Percentiles rank a stretch among this genome's conserved stretches.
Conservation (phyloP, 352 stramenopile genomes). For the Phytophthora hybrid region DNA sequence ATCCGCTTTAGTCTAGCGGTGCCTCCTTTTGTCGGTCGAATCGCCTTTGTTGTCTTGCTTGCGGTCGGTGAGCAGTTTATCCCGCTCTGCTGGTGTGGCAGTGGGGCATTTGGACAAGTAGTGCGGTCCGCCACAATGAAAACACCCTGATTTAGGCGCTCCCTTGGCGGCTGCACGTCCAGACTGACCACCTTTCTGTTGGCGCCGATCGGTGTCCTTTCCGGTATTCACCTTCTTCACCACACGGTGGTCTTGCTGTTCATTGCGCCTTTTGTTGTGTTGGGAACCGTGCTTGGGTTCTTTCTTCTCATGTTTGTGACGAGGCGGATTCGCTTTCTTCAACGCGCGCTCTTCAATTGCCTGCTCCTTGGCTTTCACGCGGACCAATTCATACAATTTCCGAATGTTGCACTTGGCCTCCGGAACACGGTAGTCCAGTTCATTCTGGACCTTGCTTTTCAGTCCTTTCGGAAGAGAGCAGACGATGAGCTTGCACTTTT, state of each 20-base stretch:
- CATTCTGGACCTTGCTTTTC: neutral
- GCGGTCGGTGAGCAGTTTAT: neutral
- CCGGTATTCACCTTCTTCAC: neutral
- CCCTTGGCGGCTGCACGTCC: neutral
- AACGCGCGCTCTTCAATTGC: slow-evolving; percentile 10
- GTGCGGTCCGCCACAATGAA: slow-evolving; percentile 17
- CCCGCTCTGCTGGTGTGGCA: neutral
- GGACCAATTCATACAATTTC: slow-evolving; percentile 18
- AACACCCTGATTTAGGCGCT: slow-evolving; percentile 20
- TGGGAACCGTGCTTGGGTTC: neutral
- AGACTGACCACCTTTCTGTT: slow-evolving; percentile 1
- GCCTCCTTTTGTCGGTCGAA: neutral
- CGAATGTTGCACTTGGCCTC: slow-evolving; percentile 4
- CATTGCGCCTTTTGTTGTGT: neutral
- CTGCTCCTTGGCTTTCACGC: slow-evolving; percentile 4
- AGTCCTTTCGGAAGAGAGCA: neutral
- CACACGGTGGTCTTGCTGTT: neutral
- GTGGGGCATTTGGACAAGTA: slow-evolving; percentile 12
- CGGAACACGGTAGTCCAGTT: neutral
- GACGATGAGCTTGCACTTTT: neutral
- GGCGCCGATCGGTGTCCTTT: neutral
- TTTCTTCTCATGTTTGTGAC: neutral
- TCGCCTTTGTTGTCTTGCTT: neutral
- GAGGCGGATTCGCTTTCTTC: neutral
- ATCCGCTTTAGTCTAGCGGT: slow-evolving; percentile 15